Evolutionary conservation across 805 yeast genomes (phyloP).

Genomic region (Suhomyces canberraensis): DNA sequence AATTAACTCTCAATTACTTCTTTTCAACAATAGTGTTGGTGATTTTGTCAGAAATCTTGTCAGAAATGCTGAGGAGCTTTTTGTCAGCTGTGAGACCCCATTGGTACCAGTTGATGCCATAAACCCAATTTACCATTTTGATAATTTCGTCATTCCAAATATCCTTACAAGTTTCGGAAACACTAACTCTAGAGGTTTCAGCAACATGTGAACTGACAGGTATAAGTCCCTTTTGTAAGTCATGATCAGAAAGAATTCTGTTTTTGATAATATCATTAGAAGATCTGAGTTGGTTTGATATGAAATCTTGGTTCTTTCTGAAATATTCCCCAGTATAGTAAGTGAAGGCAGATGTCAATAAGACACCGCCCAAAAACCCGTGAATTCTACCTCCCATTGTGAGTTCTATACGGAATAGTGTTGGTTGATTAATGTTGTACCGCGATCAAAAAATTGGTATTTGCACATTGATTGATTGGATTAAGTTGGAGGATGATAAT

Average conservation of each 20-base stretch:
- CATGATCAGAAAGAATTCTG: slow-evolving; percentile 48
- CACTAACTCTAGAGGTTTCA: slow-evolving; percentile 31
- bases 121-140: slow-evolving; percentile 60
- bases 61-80: slow-evolving; percentile 26
- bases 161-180: slow-evolving; percentile 65
- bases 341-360: slow-evolving; percentile 59
- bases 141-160: slow-evolving; percentile 77
- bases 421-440: neutral
- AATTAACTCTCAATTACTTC: too few relatives aligned
- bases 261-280: slow-evolving; percentile 52
- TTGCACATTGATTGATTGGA: too few relatives aligned
- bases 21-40: slow-evolving; percentile 4
- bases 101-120: slow-evolving; percentile 49
- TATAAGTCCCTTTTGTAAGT: slow-evolving; percentile 40
- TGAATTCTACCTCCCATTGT: slow-evolving; percentile 42
- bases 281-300: slow-evolving; percentile 46
- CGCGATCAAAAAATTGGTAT: too few relatives aligned
- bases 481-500: too few relatives aligned
- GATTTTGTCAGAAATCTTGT: slow-evolving; percentile 17
- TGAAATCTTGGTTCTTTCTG: slow-evolving; percentile 42
- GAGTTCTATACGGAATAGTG: neutral
- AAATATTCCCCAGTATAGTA: slow-evolving; percentile 61
- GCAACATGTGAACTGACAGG: slow-evolving; percentile 35
- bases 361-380: slow-evolving; percentile 49
- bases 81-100: slow-evolving; percentile 34